Evolutionary conservation across 306 rosid genomes (phyloP).

Genomic region (Acmispon strigosus): DNA sequence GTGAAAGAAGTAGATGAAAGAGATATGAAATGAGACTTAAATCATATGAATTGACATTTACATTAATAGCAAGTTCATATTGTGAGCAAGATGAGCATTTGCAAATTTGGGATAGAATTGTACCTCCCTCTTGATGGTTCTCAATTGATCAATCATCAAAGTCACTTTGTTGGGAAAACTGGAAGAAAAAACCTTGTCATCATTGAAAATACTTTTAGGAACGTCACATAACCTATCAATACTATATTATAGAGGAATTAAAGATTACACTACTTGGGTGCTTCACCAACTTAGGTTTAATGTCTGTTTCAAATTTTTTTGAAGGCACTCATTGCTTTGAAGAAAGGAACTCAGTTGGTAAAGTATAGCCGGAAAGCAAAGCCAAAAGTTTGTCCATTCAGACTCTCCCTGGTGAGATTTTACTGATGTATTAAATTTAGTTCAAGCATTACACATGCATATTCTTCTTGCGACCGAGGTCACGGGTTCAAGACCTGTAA

Average conservation of each 20-base stretch:
- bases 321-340: conserved; percentile 62
- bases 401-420: conserved; percentile 65
- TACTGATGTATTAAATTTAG: neutral
- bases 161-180: too few relatives aligned
- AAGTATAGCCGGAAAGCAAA: conserved; percentile 73
- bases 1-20: neutral
- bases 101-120: neutral
- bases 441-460: neutral
- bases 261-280: neutral
- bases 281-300: conserved; percentile 8
- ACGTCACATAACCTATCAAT: neutral
- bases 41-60: neutral
- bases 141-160: too few relatives aligned
- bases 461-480: too few relatives aligned
- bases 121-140: neutral
- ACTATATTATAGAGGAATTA: neutral
- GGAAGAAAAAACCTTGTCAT: neutral
- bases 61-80: neutral
- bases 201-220: neutral
- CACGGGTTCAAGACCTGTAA: too few relatives aligned
- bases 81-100: neutral
- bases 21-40: neutral
- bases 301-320: conserved; percentile 18
- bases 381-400: conserved; percentile 70
- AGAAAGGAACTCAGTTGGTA: conserved; percentile 60